Base-by-base conservation (phyloP, 768 basidiomycete genomes). In the Lentinula boryana region DNA sequence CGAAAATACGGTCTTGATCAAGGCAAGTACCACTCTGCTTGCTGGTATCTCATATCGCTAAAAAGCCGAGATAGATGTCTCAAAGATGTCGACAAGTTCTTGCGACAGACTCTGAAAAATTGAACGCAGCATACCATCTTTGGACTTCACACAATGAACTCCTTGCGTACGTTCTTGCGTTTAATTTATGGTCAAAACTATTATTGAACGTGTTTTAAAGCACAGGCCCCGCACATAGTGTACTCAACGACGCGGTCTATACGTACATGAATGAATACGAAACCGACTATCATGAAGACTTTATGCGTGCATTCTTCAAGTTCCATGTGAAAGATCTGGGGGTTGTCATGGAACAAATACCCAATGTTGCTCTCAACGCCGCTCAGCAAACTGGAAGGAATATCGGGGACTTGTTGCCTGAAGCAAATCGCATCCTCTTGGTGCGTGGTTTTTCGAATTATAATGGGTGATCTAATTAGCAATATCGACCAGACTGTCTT, bases 261-360 rank as follows among this genome's bases (percentile, higher is more conserved):
- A 72, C 75, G 3, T 91, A 86, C 67, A 90, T 93, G 86, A 74
- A 78, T 13, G 78, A 83, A 57, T 66, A 78, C 32, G 78, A 78
- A 16, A 76, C 88, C 66, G 78, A 73, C 8, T 68, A 82, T 60
- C 80, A 87, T 63, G 85, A 94, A 68, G 95, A 97, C 67, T 74
- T 86, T 18, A 82, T 94, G 64, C 82, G 95, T 40, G 80, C 86
- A 2, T 97, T 97, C 77, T 95, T 98, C 82, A 82, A 89, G 46
- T 76, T 81, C 31, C 80, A 84, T 66, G 79, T 88, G 2, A 74
- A 71, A 5, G 83, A 93, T 53, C 75, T 97, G 2, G 93, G 88
- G 2, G 73, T 73, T 16, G 69, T 96, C 0, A 72, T 95, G 23
- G 83, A 84, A 33, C 83, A 85, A 61, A 80, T 91, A 8, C 69